These are phyloP conservation scores for Ochromonas danica DNA, from an alignment of 108 stramenopile species.

Conservation along the genomic window DNA sequence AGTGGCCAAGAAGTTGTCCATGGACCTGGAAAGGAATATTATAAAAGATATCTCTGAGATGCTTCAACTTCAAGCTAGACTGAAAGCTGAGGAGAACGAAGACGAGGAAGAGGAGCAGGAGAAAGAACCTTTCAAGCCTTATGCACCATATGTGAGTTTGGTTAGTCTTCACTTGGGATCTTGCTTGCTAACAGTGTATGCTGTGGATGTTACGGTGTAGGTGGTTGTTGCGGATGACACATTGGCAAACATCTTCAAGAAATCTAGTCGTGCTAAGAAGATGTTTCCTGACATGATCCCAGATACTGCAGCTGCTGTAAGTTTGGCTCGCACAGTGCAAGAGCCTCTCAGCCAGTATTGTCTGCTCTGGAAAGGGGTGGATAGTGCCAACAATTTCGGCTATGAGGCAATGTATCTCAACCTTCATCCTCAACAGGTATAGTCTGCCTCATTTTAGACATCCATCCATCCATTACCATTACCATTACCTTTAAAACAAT, in stretches of 20 bases:
- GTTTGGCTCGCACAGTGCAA: slow-evolving; percentile 71
- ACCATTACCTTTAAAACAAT: too few relatives aligned
- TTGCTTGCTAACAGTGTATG: too few relatives aligned
- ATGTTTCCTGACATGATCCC: slow-evolving; percentile 25
- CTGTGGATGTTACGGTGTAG: too few relatives aligned
- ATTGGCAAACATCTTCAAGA: slow-evolving; percentile 7
- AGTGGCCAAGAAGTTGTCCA: too few relatives aligned
- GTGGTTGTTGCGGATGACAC: not conserved
- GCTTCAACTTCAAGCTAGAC: too few relatives aligned
- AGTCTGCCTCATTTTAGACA: not conserved
- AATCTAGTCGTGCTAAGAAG: slow-evolving; percentile 10
- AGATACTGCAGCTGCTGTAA: not conserved
- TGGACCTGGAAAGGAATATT: too few relatives aligned
- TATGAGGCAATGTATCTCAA: slow-evolving; percentile 82
- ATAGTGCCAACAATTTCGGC: slow-evolving; percentile 75
- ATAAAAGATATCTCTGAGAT: too few relatives aligned
- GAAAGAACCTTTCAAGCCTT: too few relatives aligned
- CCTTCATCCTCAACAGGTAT: slow-evolving; percentile 75
- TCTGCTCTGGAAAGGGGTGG: slow-evolving; percentile 80
- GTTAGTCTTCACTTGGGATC: too few relatives aligned
- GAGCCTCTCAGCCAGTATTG: slow-evolving; percentile 79
- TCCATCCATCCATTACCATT: not conserved
- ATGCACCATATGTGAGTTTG: too few relatives aligned
- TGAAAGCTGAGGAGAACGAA: too few relatives aligned
- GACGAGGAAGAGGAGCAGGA: not conserved